Base-by-base conservation (phyloP, 768 basidiomycete species). In the Lentinula boryana region DNA sequence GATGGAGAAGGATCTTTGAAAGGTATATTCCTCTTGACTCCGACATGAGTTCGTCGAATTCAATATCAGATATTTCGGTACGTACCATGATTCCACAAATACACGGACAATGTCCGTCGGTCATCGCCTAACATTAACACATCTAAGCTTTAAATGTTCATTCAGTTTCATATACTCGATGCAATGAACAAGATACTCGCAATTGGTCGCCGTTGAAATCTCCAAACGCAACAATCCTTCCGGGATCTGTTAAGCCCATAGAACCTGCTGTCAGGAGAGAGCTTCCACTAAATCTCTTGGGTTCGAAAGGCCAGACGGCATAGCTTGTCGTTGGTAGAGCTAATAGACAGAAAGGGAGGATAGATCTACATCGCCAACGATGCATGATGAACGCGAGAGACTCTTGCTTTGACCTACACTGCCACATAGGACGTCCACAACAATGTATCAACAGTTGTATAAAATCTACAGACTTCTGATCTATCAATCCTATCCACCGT, bases 161-260 rank as follows among this genome's bases (percentile, higher is more conserved):
- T 27, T 49, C 31, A 60, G 10, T 60, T 10, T 18, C 27, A 12
- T 12, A 27, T 16, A 41, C 16, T 36, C 2, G 13, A 23, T n/a
- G 9, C 31, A 38, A 9, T 31, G 21, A 21, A 44, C 41, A n/a
- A 43, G 4, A 61, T 18, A 75, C 91, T 69, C 70, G 97, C 94
- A 91, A 90, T 71, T 98, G 95, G 72, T 98, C 94, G 4, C 92
- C 95, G 71, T 98, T 86, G 72, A 95, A 96, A 76, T 99, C 96
- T 35, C 95, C 97, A 67, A 93, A 91, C 7, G 95, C 95, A 62
- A 93, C 80, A 18, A 97, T 81, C 56, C 90, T 80, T 31, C 84
- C 86, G 57, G 84, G 81, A n/a, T 78, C 80, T 51, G 81, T 80
- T 35, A 98, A 74, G 2, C 95, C 95, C 71, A 95, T 77, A 1